These are phyloP conservation scores for Cardiospermum halicacabum DNA, from an alignment of 345 rosid species.

Conservation along the genomic window DNA sequence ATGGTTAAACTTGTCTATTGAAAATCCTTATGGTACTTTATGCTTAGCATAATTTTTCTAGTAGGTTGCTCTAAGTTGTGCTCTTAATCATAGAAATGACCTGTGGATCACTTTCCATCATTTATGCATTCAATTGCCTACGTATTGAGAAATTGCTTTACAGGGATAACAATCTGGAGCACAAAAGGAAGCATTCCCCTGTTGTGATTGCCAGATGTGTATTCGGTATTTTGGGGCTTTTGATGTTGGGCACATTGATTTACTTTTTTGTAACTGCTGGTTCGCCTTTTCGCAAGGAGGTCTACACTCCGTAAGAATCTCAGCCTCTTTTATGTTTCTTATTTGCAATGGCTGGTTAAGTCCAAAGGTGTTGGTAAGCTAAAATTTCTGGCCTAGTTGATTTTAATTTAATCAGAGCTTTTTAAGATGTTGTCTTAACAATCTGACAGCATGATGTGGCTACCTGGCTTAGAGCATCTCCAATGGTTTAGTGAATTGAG, in stretches of 20 bases:
- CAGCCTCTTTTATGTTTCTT: neutral
- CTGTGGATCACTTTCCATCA: neutral
- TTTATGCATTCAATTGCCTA: neutral
- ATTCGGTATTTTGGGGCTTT: constrained; percentile 56
- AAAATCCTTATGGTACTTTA: too few relatives aligned
- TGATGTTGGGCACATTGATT: constrained; percentile 70
- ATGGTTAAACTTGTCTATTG: too few relatives aligned
- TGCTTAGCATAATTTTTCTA: too few relatives aligned
- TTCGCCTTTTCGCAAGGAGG: constrained; percentile 82
- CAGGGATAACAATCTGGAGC: constrained; percentile 46
- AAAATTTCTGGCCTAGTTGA: too few relatives aligned
- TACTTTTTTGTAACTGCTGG: constrained; percentile 69
- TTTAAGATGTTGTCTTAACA: too few relatives aligned
- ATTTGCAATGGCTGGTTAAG: neutral
- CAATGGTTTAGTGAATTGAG: too few relatives aligned
- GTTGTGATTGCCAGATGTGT: constrained; percentile 50
- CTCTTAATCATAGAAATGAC: neutral
- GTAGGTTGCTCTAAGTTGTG: too few relatives aligned
- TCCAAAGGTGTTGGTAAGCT: neutral
- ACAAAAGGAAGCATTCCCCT: constrained; percentile 37
- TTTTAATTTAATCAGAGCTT: too few relatives aligned
- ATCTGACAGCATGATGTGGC: neutral
- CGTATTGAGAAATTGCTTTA: constrained; percentile 4
- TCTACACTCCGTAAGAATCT: constrained; percentile 67
- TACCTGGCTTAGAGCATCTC: neutral